Conservation (phyloP, 331 rosid genomes). For the Spiraea crenata region DNA sequence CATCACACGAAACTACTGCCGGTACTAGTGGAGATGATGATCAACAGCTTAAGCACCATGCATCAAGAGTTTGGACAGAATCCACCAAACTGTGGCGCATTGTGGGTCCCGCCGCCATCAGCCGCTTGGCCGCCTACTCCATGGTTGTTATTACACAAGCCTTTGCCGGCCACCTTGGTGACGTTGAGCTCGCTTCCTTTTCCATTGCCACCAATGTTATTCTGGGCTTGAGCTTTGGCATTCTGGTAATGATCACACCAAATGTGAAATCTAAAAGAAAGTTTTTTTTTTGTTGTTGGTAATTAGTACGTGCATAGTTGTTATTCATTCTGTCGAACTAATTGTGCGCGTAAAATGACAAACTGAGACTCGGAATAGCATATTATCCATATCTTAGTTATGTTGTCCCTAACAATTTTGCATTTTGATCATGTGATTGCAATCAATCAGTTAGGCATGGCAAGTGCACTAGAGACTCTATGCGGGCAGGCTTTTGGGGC, state of each 20-base stretch:
- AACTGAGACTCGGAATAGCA: background rate
- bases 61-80: slow-evolving; percentile 20
- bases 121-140: slow-evolving; percentile 17
- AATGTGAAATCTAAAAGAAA: background rate
- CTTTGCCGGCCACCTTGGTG: slow-evolving; percentile 27
- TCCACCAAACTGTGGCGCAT: slow-evolving; percentile 30
- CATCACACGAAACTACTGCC: background rate
- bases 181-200: slow-evolving; percentile 24
- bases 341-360: background rate
- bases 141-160: slow-evolving; percentile 24
- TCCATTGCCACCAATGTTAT: slow-evolving; percentile 28
- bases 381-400: background rate
- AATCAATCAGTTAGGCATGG: slow-evolving; percentile 30
- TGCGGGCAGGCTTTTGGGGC: slow-evolving; percentile 38
- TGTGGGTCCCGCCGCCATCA: slow-evolving; percentile 24
- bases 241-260: slow-evolving; percentile 11
- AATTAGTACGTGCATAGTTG: too few relatives aligned
- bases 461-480: slow-evolving; percentile 31
- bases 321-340: background rate
- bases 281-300: too few relatives aligned
- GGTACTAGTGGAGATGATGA: background rate
- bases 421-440: background rate
- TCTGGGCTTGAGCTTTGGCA: slow-evolving; percentile 21
- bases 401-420: background rate
- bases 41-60: background rate